Evolutionary conservation across 2,329 filamentous ascomycete species (phyloP).

Genomic region (Phoma sp.): DNA sequence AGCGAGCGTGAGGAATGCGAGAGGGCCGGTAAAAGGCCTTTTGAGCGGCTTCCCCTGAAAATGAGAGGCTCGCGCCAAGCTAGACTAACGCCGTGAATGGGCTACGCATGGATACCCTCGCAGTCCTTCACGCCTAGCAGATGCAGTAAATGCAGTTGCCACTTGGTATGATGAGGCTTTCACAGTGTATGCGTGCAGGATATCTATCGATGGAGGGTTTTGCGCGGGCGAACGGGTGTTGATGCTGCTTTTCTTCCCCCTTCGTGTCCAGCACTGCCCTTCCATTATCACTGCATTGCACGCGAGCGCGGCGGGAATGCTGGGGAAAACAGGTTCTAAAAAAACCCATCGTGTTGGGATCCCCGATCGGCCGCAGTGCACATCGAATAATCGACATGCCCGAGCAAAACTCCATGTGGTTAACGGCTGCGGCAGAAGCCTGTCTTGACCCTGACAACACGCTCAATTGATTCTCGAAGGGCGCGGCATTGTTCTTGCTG

Average conservation of each 20-base stretch:
- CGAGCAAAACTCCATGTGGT: conserved; percentile 18
- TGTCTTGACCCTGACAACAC: conserved; percentile 3
- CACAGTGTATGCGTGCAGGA: conserved; percentile 2
- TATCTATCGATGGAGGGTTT: neutral
- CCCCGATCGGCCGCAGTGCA: conserved; percentile 25
- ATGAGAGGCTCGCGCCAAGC: conserved; percentile 37
- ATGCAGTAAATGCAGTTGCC: conserved; percentile 27
- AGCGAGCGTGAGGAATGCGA: conserved; percentile 42
- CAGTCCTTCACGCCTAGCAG: conserved; percentile 28
- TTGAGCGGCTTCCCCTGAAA: conserved; percentile 44
- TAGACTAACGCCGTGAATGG: conserved; percentile 32
- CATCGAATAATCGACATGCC: conserved; percentile 16
- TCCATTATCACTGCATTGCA: conserved; percentile 3
- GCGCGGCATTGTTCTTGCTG: neutral
- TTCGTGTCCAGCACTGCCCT: conserved; percentile 10
- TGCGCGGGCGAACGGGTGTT: neutral
- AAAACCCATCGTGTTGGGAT: conserved; percentile 24
- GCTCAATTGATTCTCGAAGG: conserved; percentile 1
- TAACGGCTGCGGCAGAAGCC: conserved; percentile 9
- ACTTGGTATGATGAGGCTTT: conserved; percentile 12
- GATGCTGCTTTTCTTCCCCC: conserved; percentile 12
- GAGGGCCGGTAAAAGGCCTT: conserved; percentile 39
- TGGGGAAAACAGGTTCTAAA: conserved; percentile 25
- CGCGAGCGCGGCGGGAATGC: conserved; percentile 20
- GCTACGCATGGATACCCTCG: conserved; percentile 35